Base-by-base conservation (phyloP, 31 red algal genomes). In the Porphyra umbilicalis region DNA sequence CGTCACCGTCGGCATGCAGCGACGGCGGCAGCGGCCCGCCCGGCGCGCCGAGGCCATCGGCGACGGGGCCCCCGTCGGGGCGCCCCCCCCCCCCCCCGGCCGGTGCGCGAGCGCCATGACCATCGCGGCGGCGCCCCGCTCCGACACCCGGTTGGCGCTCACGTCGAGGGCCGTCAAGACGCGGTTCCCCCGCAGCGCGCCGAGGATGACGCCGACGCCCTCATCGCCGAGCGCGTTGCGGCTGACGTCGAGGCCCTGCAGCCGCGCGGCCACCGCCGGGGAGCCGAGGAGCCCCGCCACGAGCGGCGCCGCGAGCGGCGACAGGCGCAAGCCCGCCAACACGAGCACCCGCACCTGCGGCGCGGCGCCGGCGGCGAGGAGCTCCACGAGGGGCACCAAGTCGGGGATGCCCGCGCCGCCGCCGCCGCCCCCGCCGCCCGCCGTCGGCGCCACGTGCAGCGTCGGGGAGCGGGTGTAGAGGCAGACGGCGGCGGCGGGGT, bases 391-490 rank as follows among this genome's bases (percentile, higher is more conserved):
- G 16, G 76, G 76, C 32, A 78, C 15, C 76, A 78, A 30, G 25
- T 20, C 31, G 30, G 35, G 32, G 5, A 35, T 9, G 76, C 34
- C 35, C 76, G 76, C 76, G 76, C 34, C 34, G 76, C 76, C 57
- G 13, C 13, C 57, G 25, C 25, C 3, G 6, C 25, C 57, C 3
- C 25, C 16, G 4, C 25, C 57, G 4, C 25, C 20, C 3, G 25
- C 57, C 0, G 13, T 8, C 2, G 57, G 76, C 33, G 34, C 34
- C 33, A 78, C 34, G 35, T 18, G 25, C 33, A 78, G 76, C 33
- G 76, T 78, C 10, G 76, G 32, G 10, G 76, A 78, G 33, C 76
- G 76, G 11, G 76, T 78, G 76, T 78, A 78, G 34, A 78, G 76
- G 34, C 34, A 35, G 33, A 78, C 18, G 5, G 76, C 76, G 25